Conservation (phyloP, 2,329 filamentous ascomycete genomes). For the Pseudopithomyces chartarum region DNA sequence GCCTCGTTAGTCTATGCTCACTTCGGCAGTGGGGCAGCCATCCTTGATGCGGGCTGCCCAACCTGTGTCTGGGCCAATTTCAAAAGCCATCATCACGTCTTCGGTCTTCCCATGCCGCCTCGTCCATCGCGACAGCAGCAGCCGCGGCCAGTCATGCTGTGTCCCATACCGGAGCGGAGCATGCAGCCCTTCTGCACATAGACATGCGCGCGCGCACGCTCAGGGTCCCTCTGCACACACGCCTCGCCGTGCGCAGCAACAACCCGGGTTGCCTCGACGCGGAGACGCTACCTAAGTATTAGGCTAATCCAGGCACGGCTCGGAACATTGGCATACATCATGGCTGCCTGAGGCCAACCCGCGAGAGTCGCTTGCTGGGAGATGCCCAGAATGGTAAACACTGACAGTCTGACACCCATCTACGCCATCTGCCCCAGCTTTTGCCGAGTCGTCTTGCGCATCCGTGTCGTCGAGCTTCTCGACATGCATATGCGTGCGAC, state of each 20-base stretch:
- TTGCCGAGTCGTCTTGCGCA: too few relatives aligned
- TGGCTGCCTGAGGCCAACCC: background rate
- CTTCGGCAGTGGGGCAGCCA: too few relatives aligned
- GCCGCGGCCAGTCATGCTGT: background rate
- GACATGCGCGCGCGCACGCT: background rate
- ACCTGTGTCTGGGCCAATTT: background rate
- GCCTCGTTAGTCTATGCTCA: background rate
- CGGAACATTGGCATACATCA: constrained; percentile 2
- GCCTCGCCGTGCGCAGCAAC: background rate
- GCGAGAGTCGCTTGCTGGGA: background rate
- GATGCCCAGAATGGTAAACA: too few relatives aligned
- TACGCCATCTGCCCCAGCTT: too few relatives aligned
- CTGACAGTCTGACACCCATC: too few relatives aligned
- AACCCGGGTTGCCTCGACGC: background rate
- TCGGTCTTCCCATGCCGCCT: background rate
- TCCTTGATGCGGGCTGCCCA: background rate
- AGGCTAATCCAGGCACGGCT: constrained; percentile 7
- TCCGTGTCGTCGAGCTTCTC: too few relatives aligned
- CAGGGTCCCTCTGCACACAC: constrained; percentile 3
- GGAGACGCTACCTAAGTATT: background rate
- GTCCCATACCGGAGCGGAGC: too few relatives aligned
- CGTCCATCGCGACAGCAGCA: background rate
- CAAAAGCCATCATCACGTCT: background rate
- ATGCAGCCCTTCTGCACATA: constrained; percentile 5
- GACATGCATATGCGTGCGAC: too few relatives aligned